These are phyloP conservation scores for Lactarius evosmus DNA, from an alignment of 768 basidiomycete genomes.

Conservation along the genomic window DNA sequence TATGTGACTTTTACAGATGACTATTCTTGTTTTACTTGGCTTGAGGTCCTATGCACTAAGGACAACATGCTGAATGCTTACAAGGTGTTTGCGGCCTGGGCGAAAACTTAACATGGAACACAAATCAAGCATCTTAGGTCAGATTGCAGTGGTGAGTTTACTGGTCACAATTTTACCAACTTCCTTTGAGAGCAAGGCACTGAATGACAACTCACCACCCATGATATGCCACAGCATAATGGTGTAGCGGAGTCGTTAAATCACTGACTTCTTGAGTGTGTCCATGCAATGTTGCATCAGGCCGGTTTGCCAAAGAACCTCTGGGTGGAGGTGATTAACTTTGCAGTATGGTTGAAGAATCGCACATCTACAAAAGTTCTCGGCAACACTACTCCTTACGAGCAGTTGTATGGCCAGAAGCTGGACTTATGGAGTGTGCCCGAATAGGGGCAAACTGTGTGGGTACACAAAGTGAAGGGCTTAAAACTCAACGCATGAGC, in stretches of 20 bases:
- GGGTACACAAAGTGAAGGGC: neutral
- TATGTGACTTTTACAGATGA: slow-evolving; percentile 5
- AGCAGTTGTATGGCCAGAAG: slow-evolving; percentile 15
- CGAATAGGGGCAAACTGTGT: slow-evolving; percentile 3
- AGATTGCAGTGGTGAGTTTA: slow-evolving; percentile 6
- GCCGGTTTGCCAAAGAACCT: neutral
- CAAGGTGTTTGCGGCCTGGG: slow-evolving; percentile 6
- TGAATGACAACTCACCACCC: neutral
- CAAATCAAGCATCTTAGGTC: neutral
- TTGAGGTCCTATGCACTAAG: neutral
- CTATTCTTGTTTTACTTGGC: slow-evolving; percentile 19
- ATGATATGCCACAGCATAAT: too few relatives aligned
- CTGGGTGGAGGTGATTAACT: slow-evolving; percentile 18
- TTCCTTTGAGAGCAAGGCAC: neutral
- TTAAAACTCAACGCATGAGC: neutral
- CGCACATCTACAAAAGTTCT: too few relatives aligned
- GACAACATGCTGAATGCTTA: neutral
- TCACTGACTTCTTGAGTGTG: slow-evolving; percentile 36
- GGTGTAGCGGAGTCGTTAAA: slow-evolving; percentile 44
- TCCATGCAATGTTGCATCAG: slow-evolving; percentile 20
- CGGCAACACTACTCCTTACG: slow-evolving; percentile 30
- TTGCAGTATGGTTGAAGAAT: slow-evolving; percentile 42
- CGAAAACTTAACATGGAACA: too few relatives aligned
- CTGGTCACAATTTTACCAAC: neutral
- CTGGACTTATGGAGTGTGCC: slow-evolving; percentile 15